Evolutionary conservation across 1,284 basidiomycete species (phyloP), one percentile per base, ranked within the genome.

Genomic region (Sporisorium sorghi): DNA sequence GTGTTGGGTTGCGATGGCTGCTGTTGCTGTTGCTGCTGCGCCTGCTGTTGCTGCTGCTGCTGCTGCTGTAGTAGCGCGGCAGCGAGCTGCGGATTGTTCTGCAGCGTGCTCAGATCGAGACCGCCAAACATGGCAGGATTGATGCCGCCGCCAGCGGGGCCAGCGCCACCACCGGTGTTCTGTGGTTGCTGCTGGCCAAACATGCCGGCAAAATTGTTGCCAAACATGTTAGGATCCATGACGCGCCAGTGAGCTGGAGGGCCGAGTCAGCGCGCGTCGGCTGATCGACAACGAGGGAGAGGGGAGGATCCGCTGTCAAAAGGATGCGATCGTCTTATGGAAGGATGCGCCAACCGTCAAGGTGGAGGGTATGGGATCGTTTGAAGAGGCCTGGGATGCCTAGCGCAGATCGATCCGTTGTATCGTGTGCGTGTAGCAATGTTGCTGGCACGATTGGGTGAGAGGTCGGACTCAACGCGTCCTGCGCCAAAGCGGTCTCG

Each of bases 201-300:
- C 65, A 73, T 69, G 62, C 55, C 66, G 56, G 72, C 72, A 66
- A 69, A 69, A 48, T 66, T 58, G 58, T 69, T 74, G 66, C 72
- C 66, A 51, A 74, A 74, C 66, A 74, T 65, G 72, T 69, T 66
- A 56, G 72, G 72, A 54, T 74, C 62, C 72, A 74, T 74, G 66
- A 58, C 60, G 66, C 66, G 61, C 71, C 43, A 26, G 19, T 4
- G 48, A 57, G 57, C 30, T 39, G 15, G 33, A 6, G n/a, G 44
- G 58, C 17, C 61, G 61, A 58, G 35, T 56, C 68, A 60, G 58
- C 61, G 59, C 60, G 60, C 66, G 60, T 59, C 52, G 24, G 59
- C 59, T 58, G 59, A 63, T 56, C 43, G 53, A 60, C 47, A 28
- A 57, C 0, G 42, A 49, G 10, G 51, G n/a, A 11, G 8, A 49